These are phyloP conservation scores for Neonectria magnoliae DNA, from an alignment of 2,329 filamentous ascomycete species.

Conservation along the genomic window DNA sequence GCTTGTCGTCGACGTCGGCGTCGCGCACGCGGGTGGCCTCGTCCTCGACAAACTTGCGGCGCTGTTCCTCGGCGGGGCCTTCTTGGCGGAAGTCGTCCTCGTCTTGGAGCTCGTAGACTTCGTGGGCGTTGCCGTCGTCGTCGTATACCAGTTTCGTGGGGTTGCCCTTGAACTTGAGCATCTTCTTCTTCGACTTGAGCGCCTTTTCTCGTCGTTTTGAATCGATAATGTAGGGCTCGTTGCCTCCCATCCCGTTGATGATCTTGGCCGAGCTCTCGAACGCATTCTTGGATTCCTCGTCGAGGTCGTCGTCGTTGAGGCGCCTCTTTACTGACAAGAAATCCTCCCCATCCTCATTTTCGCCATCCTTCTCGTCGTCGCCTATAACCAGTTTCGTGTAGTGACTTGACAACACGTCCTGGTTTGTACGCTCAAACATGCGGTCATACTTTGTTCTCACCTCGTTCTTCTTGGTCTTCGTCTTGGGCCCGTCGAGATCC, in stretches of 20 bases:
- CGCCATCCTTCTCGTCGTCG: conserved; percentile 58
- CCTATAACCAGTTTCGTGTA: conserved; percentile 86
- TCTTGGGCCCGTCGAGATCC: conserved; percentile 62
- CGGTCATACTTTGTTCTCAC: conserved; percentile 95
- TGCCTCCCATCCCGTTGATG: conserved; percentile 74
- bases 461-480: conserved; percentile 68
- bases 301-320: conserved; percentile 75
- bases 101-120: conserved; percentile 87
- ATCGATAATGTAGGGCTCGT: conserved; percentile 83
- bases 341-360: conserved; percentile 74
- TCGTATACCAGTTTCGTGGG: conserved; percentile 90
- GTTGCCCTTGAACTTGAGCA: conserved; percentile 89
- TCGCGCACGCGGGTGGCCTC: conserved; percentile 77
- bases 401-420: conserved; percentile 93
- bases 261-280: conserved; percentile 62
- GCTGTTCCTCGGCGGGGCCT: conserved; percentile 80
- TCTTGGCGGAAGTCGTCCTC: conserved; percentile 81
- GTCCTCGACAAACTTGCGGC: conserved; percentile 78
- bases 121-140: conserved; percentile 86
- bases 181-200: conserved; percentile 93
- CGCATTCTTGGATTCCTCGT: conserved; percentile 59
- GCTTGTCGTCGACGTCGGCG: conserved; percentile 86
- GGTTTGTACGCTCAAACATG: conserved; percentile 97
- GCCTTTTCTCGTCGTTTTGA: conserved; percentile 96
- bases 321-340: conserved; percentile 91